A percentile compares a stretch with the other conserved stretches of the same genome.
These are phyloP conservation scores for Prunus campanulata DNA, from an alignment of 306 rosid species.

Conservation along the genomic window DNA sequence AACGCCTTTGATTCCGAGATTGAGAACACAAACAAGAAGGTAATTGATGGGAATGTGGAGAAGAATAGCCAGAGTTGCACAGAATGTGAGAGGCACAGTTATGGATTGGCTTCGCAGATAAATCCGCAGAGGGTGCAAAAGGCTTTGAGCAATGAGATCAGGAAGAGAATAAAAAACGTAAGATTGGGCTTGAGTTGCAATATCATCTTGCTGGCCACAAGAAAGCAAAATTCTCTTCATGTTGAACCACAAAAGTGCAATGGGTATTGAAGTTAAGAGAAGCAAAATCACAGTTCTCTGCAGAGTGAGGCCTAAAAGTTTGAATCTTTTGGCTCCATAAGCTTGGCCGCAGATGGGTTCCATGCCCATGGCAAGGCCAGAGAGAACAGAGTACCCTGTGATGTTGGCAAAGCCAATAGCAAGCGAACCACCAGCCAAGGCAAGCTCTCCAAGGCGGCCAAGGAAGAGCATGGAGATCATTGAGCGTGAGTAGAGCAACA, in stretches of 20 bases:
- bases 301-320: conserved; percentile 66
- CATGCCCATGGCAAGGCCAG: conserved; percentile 94
- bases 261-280: conserved; percentile 50
- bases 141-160: conserved; percentile 72
- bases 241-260: conserved; percentile 61
- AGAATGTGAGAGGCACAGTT: conserved; percentile 70
- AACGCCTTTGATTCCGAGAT: conserved; percentile 65
- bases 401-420: conserved; percentile 92
- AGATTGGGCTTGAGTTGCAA: conserved; percentile 63
- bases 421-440: conserved; percentile 81
- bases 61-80: conserved; percentile 54
- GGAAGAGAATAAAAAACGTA: conserved; percentile 72
- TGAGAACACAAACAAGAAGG: conserved; percentile 53
- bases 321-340: conserved; percentile 79
- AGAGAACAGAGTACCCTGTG: conserved; percentile 79
- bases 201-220: conserved; percentile 62
- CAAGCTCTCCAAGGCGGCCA: conserved; percentile 64
- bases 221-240: conserved; percentile 56
- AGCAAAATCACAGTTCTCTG: conserved; percentile 72
- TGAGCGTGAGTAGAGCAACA: conserved; percentile 78
- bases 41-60: conserved; percentile 83
- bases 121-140: conserved; percentile 74
- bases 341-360: conserved; percentile 96
- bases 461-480: conserved; percentile 89
- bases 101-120: conserved; percentile 75